Conservation (phyloP, 768 basidiomycete species). For the Lentinula sp. region DNA sequence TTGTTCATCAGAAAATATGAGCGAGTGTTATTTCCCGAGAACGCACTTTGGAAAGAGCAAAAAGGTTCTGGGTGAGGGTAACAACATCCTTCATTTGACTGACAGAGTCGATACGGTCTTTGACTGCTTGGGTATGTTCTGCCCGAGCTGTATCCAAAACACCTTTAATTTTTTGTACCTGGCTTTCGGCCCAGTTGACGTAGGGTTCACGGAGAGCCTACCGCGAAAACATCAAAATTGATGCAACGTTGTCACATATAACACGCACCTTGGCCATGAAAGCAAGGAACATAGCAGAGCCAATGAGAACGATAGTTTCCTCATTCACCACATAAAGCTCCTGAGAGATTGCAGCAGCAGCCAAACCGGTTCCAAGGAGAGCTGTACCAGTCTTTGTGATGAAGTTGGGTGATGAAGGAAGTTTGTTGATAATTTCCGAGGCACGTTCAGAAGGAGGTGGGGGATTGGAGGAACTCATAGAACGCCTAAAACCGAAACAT, state of each 20-base stretch:
- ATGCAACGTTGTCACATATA: not conserved
- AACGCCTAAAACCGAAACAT: constrained; percentile 40
- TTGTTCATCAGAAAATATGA: not conserved
- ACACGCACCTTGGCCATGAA: constrained; percentile 72
- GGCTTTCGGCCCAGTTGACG: constrained; percentile 84
- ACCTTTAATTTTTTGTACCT: constrained; percentile 78
- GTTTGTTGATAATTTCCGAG: constrained; percentile 81
- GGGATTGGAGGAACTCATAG: constrained; percentile 53
- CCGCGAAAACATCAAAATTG: not conserved
- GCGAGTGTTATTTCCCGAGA: not conserved
- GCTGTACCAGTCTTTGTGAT: constrained; percentile 94
- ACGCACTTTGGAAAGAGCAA: constrained; percentile 84
- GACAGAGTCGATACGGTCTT: constrained; percentile 88
- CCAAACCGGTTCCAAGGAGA: constrained; percentile 82
- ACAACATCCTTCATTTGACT: constrained; percentile 96
- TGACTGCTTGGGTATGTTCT: constrained; percentile 90
- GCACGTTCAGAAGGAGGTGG: constrained; percentile 84
- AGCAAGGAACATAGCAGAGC: constrained; percentile 76
- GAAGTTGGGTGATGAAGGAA: constrained; percentile 79
- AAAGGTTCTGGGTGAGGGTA: constrained; percentile 83
- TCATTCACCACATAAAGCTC: constrained; percentile 98
- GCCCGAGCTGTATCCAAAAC: constrained; percentile 77
- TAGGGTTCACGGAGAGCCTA: constrained; percentile 83
- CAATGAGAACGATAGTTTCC: constrained; percentile 85
- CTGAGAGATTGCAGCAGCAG: constrained; percentile 91